Base-by-base conservation (phyloP, 2,329 filamentous ascomycete species). In the Hymenoscyphus linearis region DNA sequence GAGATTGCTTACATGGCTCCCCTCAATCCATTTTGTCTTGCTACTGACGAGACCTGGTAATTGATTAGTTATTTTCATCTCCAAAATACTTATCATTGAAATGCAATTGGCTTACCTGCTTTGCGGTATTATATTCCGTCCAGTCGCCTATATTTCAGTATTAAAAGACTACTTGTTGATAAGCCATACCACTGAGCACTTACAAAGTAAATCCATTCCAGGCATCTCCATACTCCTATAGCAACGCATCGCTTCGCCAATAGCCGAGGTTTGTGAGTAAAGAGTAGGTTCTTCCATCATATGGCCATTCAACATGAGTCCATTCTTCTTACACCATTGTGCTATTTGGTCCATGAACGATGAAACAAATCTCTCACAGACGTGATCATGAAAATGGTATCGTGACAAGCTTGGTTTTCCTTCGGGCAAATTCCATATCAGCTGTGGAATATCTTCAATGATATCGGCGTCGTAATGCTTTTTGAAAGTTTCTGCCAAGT, bases 241-340 rank as follows among this genome's bases (percentile, higher is more conserved):
- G 55, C 70, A 73, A 14, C 71, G 66, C 72, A 74, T 74, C 2
- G 71, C 68, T 59, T 73, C 72, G 13, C 72, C 72, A n/a, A 72
- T 64, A 3, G 70, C 67, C 0, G 65, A 67, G 1, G 71, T 74
- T 55, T 74, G 72, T 4, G 69, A 72, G 18, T 68, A 62, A 1
- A 74, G 65, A 0, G 66, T 71, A 6, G 71, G 70, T 54, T 74
- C 72, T 62, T 73, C 69, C 71, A 73, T 73, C 70, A 73, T 72
- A 26, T 73, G 72, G 0, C 71, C 72, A 37, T 70, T 66, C 16
- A 73, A 62, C 9, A 67, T 61, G 9, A 73, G 65, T 1, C 62
- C 60, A 14, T 73, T 73, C 4, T 64, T 62, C n/a, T 60, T 58
- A 52, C 71, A 73, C 70, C 72, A 74, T 13, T 37, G 35, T 22